phyloP scores from a whole-genome alignment of 306 rosid species.

The Morella rubra region DNA sequence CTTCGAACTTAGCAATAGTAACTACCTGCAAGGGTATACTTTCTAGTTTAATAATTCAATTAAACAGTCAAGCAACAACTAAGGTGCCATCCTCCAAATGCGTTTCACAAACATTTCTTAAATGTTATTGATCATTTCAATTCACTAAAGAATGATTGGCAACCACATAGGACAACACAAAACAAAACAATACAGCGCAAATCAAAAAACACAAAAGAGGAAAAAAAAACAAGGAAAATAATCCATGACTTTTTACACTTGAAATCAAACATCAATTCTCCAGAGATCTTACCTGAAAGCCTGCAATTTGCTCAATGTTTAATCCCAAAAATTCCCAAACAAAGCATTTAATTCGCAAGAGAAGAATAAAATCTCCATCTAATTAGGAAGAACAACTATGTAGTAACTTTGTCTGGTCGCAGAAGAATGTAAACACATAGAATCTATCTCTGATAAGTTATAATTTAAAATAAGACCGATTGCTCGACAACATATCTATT shows the following conservation, averaged over 20 bases:
- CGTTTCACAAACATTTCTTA: background rate
- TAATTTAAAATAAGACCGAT: background rate
- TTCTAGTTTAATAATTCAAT: background rate
- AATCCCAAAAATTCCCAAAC: conserved; percentile 21
- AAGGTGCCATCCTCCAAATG: background rate
- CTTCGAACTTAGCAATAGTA: conserved; percentile 55
- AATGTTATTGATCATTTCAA: background rate
- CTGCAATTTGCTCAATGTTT: conserved; percentile 50
- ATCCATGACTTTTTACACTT: background rate
- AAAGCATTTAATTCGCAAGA: conserved; percentile 8
- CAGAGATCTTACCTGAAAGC: conserved; percentile 11
- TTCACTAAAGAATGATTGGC: background rate
- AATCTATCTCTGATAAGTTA: background rate
- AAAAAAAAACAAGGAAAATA: background rate
- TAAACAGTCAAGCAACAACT: background rate
- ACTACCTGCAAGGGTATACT: conserved; percentile 40
- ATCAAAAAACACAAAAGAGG: too few relatives aligned
- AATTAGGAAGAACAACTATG: background rate
- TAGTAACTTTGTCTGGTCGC: background rate
- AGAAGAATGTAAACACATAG: background rate
- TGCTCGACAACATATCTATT: background rate
- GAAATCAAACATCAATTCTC: background rate
- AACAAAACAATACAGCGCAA: background rate
- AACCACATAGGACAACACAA: background rate
- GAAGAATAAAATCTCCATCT: background rate